phyloP scores from a whole-genome alignment of 805 yeast species.

The Danielia oregonensis region DNA sequence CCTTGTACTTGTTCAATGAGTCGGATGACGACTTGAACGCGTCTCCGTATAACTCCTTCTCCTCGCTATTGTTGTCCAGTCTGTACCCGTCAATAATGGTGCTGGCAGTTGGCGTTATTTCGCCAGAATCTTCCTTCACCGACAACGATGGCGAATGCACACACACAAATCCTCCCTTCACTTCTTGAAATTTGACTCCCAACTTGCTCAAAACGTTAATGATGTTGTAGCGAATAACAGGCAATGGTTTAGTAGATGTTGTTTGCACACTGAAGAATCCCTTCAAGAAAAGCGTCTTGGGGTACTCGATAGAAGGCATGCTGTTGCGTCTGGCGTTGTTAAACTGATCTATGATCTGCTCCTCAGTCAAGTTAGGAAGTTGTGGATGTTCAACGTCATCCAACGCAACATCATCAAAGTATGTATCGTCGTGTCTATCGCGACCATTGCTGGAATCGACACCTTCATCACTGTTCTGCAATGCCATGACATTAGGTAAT shows the following conservation, averaged over 20 bases:
- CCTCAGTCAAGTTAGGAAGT: constrained; percentile 37
- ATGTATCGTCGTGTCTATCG: constrained; percentile 43
- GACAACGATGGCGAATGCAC: constrained; percentile 54
- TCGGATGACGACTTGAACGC: constrained; percentile 35
- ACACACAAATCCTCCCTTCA: constrained; percentile 91
- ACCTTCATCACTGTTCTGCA: constrained; percentile 45
- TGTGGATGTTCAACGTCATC: constrained; percentile 30
- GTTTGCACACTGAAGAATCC: constrained; percentile 95
- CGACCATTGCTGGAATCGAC: constrained; percentile 16
- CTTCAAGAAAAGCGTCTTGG: constrained; percentile 83
- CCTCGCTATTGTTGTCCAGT: constrained; percentile 24
- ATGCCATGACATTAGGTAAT: constrained; percentile 38
- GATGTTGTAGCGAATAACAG: constrained; percentile 81
- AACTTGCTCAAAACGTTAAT: constrained; percentile 70
- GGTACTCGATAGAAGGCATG: constrained; percentile 93
- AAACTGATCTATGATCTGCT: constrained; percentile 40
- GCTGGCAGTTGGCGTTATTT: constrained; percentile 14
- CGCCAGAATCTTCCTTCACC: constrained; percentile 6
- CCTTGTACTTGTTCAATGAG: constrained; percentile 20
- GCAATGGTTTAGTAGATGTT: constrained; percentile 87
- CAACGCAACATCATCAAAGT: constrained; percentile 56
- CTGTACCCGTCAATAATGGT: constrained; percentile 16
- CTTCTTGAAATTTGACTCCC: constrained; percentile 82
- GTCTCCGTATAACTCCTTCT: constrained; percentile 34
- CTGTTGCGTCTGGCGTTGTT: constrained; percentile 62